Evolutionary conservation across 1,284 basidiomycete genomes (phyloP).

Genomic region (Cryptococcus deneoformans): DNA sequence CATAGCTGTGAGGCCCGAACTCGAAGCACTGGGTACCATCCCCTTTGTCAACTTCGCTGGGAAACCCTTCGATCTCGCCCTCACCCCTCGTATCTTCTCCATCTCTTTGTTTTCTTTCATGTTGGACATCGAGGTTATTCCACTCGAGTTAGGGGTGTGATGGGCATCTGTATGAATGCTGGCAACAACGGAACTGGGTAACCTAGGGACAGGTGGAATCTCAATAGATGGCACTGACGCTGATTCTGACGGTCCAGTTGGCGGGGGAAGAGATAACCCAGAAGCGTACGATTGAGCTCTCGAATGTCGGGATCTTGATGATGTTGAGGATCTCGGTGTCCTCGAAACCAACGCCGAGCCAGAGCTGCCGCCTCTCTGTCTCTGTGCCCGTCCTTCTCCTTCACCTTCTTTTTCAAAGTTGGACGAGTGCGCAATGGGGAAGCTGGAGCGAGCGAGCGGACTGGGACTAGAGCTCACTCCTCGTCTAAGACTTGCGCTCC

Average conservation of each 20-base stretch:
- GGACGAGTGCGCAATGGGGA: conserved; percentile 16
- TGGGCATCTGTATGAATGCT: no score
- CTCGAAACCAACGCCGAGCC: neutral
- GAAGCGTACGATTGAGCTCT: conserved; percentile 35
- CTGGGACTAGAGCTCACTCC: conserved; percentile 15
- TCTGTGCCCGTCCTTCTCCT: conserved; percentile 3
- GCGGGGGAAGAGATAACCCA: conserved; percentile 1
- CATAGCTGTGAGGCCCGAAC: conserved; percentile 17
- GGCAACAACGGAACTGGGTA: no score
- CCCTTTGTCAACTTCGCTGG: conserved; percentile 40
- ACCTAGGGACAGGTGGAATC: conserved; percentile 11
- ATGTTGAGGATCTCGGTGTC: conserved; percentile 17
- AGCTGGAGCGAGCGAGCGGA: conserved; percentile 3
- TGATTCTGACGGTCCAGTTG: neutral
- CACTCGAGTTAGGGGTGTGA: no score
- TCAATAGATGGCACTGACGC: no score
- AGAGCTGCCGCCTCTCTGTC: neutral
- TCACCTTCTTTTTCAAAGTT: no score
- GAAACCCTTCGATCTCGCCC: conserved; percentile 19
- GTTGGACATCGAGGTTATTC: no score
- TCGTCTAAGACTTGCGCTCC: conserved; percentile 11
- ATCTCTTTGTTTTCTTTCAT: no score
- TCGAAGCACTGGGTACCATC: conserved; percentile 18
- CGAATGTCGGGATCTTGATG: conserved; percentile 12
- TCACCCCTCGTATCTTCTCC: neutral